phyloP scores from a whole-genome alignment of 768 basidiomycete species.

The Suillus tomentosus region DNA sequence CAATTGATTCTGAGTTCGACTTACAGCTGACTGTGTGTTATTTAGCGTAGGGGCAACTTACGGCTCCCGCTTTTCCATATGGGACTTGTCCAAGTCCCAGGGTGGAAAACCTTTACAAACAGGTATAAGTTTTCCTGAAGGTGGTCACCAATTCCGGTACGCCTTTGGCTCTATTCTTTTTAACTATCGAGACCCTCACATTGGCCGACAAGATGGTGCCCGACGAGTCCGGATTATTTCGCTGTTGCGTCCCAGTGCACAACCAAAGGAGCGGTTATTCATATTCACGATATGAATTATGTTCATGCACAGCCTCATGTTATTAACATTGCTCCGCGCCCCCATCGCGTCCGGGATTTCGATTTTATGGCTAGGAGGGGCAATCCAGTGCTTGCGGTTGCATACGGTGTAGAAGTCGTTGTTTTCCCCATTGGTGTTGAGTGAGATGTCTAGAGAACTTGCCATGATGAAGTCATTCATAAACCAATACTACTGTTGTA shows the following conservation, averaged over 20 bases:
- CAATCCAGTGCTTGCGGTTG: slow-evolving; percentile 68
- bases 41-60: slow-evolving; percentile 74
- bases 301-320: slow-evolving; percentile 63
- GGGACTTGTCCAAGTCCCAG: slow-evolving; percentile 71
- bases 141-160: slow-evolving; percentile 69
- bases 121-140: slow-evolving; percentile 66
- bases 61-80: slow-evolving; percentile 70
- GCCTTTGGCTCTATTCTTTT: slow-evolving; percentile 15
- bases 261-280: slow-evolving; percentile 62
- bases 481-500: slow-evolving; percentile 8
- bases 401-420: slow-evolving; percentile 57
- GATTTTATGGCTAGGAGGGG: slow-evolving; percentile 68
- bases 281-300: slow-evolving; percentile 69
- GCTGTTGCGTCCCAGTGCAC: slow-evolving; percentile 68
- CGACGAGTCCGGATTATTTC: slow-evolving; percentile 74
- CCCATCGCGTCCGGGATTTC: slow-evolving; percentile 70
- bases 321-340: slow-evolving; percentile 59
- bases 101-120: slow-evolving; percentile 74
- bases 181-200: slow-evolving; percentile 3
- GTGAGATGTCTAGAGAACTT: slow-evolving; percentile 23
- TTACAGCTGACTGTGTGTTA: background rate
- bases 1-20: background rate
- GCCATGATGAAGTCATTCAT: slow-evolving; percentile 22
- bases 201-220: slow-evolving; percentile 67
- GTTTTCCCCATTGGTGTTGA: slow-evolving; percentile 71